Evolutionary conservation across 257 asterid genomes (phyloP), one percentile per base, ranked within the genome.

Genomic region (Plectranthus barbatus): DNA sequence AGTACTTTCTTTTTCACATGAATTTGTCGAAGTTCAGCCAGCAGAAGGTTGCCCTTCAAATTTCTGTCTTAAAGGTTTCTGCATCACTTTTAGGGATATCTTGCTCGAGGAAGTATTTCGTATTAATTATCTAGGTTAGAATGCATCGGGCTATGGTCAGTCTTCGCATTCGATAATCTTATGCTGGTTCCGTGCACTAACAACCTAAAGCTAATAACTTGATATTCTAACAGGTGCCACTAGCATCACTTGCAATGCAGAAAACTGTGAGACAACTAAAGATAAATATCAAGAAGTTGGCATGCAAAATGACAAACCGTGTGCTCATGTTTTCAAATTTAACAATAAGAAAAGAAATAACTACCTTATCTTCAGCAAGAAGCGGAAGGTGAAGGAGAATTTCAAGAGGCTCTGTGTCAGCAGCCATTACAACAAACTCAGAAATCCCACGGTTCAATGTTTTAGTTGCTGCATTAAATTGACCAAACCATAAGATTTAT

Each of bases 361-460:
- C n/a, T 41, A 58, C 64, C 51, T 58, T 58, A 33, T 58, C 52
- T 44, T 60, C 53, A 24, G 53, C 66, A 15, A 91, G 91, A 44
- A 91, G 96, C 7, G 98, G 98, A 62, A 88, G 95, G 69, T 91
- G 95, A 41, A 91, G 98, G 49, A 91, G 87, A 67, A 91, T 91
- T 63, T 91, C 96, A 60, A 91, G 95, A 0, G 98, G 98, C 76
- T 91, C 95, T 0, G 95, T 77, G 59, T 91, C 96, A 34, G 96
- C 95, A 0, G 98, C 96, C 96, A 88, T 76, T 60, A 91, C 98
- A 14, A 88, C 54, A 66, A 91, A 88, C 71, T 88, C 98, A 5
- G 98, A 88, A 65, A 91, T 88, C 21, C 96, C 95, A 70, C 95
- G 80, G 76, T 91, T 91, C 41, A 91, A 80, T 0, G 98, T 91